Conservation (phyloP, 23 red algal species). For the Gracilaria caudata region DNA sequence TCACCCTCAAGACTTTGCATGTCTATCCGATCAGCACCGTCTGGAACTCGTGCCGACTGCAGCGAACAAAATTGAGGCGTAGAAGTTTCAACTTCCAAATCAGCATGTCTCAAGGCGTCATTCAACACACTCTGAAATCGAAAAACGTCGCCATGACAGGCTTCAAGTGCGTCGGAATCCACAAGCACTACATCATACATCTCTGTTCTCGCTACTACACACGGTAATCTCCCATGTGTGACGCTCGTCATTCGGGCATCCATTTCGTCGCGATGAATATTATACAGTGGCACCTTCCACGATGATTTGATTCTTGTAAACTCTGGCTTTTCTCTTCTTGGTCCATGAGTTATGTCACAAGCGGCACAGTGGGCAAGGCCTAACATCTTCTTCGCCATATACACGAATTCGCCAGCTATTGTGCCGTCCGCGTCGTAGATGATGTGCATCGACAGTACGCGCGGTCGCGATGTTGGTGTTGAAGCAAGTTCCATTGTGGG, state of each 20-base stretch:
- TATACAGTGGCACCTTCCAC: constrained; percentile 75
- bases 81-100: constrained; percentile 3
- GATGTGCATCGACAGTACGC: constrained; percentile 64
- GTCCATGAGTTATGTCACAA: constrained; percentile 92
- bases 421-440: constrained; percentile 98
- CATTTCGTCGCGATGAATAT: constrained; percentile 97
- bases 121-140: constrained; percentile 44
- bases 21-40: not conserved
- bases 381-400: constrained; percentile 78
- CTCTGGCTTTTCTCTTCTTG: constrained; percentile 84
- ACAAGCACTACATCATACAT: constrained; percentile 33
- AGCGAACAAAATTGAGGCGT: constrained; percentile 1
- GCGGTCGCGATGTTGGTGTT: not conserved
- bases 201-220: constrained; percentile 59
- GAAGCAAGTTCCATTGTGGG: not conserved
- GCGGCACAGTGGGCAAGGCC: constrained; percentile 82
- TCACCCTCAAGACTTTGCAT: not conserved
- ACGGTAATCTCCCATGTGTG: constrained; percentile 45
- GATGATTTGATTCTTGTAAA: constrained; percentile 62
- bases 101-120: constrained; percentile 1
- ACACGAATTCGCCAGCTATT: constrained; percentile 80
- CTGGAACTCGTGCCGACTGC: not conserved
- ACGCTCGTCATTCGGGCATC: constrained; percentile 10
- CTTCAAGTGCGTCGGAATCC: constrained; percentile 45
- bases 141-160: constrained; percentile 57